Evolutionary conservation across 768 basidiomycete genomes (phyloP).

Genomic region (Psilocybe cyanescens): DNA sequence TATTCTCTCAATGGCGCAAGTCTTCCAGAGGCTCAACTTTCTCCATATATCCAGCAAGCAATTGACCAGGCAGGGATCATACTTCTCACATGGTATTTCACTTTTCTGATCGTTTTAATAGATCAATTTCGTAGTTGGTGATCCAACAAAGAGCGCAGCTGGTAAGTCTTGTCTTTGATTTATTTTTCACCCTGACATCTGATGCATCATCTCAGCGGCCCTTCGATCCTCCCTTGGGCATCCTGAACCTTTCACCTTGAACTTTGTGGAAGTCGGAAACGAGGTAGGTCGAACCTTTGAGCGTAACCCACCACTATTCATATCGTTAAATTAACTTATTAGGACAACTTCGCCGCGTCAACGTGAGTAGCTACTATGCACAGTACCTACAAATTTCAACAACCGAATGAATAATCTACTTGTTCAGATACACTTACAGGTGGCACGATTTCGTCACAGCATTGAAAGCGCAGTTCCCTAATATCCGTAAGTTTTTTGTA

Average conservation of each 20-base stretch:
- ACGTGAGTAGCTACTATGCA: neutral
- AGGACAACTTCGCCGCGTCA: constrained; percentile 33
- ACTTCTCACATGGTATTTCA: neutral
- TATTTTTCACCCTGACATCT: neutral
- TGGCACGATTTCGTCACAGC: constrained; percentile 53
- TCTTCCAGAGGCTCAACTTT: constrained; percentile 6
- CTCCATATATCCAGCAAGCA: constrained; percentile 13
- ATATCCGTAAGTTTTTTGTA: constrained; percentile 43
- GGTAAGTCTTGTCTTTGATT: neutral
- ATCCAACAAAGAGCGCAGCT: constrained; percentile 22
- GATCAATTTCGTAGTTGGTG: constrained; percentile 14
- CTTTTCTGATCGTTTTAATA: neutral
- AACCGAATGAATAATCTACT: too few relatives aligned
- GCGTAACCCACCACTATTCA: neutral
- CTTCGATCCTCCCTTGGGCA: constrained; percentile 47
- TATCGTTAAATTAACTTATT: neutral
- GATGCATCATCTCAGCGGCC: constrained; percentile 5
- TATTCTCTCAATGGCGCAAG: constrained; percentile 8
- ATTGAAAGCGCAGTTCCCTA: constrained; percentile 51
- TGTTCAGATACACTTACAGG: constrained; percentile 49
- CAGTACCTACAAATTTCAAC: too few relatives aligned
- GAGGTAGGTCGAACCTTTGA: constrained; percentile 35
- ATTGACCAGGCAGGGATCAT: neutral
- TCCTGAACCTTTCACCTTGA: constrained; percentile 53
- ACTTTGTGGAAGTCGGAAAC: constrained; percentile 59